Evolutionary conservation across 2,329 filamentous ascomycete genomes (phyloP), one percentile per base, ranked within the genome.

Genomic region (Lecanicillium sp.): DNA sequence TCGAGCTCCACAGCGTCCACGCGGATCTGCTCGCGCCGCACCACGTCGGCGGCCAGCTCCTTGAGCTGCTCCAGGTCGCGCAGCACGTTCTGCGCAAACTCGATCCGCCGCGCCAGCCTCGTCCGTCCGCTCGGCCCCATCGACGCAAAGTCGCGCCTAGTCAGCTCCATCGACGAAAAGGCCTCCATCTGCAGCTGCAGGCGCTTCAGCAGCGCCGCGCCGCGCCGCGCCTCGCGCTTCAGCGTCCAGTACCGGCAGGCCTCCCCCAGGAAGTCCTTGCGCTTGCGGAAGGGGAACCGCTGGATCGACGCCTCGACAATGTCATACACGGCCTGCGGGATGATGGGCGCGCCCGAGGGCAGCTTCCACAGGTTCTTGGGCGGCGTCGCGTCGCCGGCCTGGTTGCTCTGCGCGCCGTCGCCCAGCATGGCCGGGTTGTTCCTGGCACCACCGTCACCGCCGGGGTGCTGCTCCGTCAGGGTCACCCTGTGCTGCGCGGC

Each of bases 181-280:
- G 89, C 88, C 65, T 97, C 91, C 77, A 96, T 86, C 65, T 96
- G 90, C 49, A 97, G 71, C 64, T 98, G 93, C 17, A 98, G 75
- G 29, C 93, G 83, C 68, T 97, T 97, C 51, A 98, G 77, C 48
- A 98, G 74, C 4, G 93, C 89, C 24, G 93, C 93, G 39, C 93
- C 93, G 50, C 93, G 79, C 27, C 93, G 83, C 52, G 91, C 87
- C 65, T 98, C 93, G 48, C 93, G 82, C 70, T 98, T 98, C 54
- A 98, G 68, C 0, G 93, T 97, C 93, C 93, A 98, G 67, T 97
- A 98, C 57, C 89, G 90, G 69, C 91, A 97, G 2, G 87, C 87
- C 65, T 96, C 91, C 49, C 89, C 85, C 2, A 94, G 84, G 63
- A 89, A 98, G 52, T 96, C 90, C 62, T 94, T 95, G 44, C 90